These are phyloP conservation scores for Cardiospermum halicacabum DNA, from an alignment of 345 rosid genomes.

Conservation along the genomic window DNA sequence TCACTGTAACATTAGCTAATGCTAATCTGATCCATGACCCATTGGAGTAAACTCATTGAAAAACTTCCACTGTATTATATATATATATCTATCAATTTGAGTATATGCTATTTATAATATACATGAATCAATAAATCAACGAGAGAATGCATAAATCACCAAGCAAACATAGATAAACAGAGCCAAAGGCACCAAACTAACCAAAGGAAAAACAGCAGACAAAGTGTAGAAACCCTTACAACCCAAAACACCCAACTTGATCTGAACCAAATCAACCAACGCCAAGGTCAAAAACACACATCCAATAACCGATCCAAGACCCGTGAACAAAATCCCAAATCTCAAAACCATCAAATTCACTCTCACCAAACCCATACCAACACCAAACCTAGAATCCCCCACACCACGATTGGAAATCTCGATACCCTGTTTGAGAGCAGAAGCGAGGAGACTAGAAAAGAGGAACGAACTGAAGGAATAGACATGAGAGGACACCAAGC, in stretches of 20 bases:
- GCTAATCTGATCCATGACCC: not conserved
- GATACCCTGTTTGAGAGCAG: conserved; percentile 66
- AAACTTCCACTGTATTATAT: not conserved
- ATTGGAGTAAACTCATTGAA: no score
- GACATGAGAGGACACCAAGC: conserved; percentile 62
- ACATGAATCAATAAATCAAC: conserved; percentile 17
- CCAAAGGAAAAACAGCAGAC: conserved; percentile 64
- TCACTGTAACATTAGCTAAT: no score
- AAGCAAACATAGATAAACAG: conserved; percentile 50
- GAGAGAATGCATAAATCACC: conserved; percentile 52
- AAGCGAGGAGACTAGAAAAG: conserved; percentile 78
- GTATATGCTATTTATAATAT: no score
- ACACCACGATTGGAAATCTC: conserved; percentile 22
- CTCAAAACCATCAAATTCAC: conserved; percentile 45
- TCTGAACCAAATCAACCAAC: conserved; percentile 64
- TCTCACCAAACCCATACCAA: conserved; percentile 28
- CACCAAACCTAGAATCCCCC: conserved; percentile 14
- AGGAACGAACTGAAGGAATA: conserved; percentile 80
- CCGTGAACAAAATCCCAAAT: conserved; percentile 52
- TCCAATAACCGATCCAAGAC: conserved; percentile 65
- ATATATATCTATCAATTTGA: not conserved
- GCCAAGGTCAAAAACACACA: conserved; percentile 81
- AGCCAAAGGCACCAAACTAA: conserved; percentile 66
- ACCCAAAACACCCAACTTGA: conserved; percentile 66
- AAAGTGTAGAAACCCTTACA: conserved; percentile 46